Base-by-base conservation (phyloP, 345 rosid genomes). In the Turritis glabra region DNA sequence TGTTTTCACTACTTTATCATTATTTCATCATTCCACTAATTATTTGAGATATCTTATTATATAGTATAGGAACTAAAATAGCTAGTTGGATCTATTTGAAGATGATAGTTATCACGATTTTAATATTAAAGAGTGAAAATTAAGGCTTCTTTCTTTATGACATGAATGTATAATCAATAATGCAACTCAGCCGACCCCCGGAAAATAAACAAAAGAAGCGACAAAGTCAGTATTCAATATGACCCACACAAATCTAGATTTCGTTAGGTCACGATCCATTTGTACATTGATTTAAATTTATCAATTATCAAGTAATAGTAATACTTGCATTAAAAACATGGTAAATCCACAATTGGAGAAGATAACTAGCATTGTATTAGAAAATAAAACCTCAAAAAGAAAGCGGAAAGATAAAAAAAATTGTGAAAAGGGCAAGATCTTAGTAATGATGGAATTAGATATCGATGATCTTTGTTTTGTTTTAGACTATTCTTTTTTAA, bases 251-350 rank as follows among this genome's bases (percentile, higher is more conserved):
- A 23, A 33, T 56, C 65, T 55, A 18, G 27, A 65, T 56, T 74
- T 64, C 15, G 67, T 66, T 74, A 74, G 78, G 78, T 66, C 67
- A 47, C 15, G 32, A 74, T 74, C 72, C 66, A 74, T 66, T 33
- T 26, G 63, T 35, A 10, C 13, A 35, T 35, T 35, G 38, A 11
- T 35, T 35, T 35, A 4, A 5, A 55, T 41, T 54, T 23, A 65
- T 65, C 52, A 57, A 35, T 26, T 66, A 56, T 65, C 51, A 38
- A 66, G 47, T 33, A 58, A 27, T 43, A 66, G 47, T 33, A 58
- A 27, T 43, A 75, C 35, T 58, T 67, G 62, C 52, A 57, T 66
- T 66, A 13, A 17, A 74, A 74, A 57, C 78, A 66, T 74, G 60
- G 23, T 8, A 54, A 40, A 13, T 67, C 51, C 53, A 54, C 40